Percentiles rank a stretch among this genome's conserved stretches.
phyloP scores from a whole-genome alignment of 2,329 filamentous ascomycete genomes.

The Diaporthe eres region DNA sequence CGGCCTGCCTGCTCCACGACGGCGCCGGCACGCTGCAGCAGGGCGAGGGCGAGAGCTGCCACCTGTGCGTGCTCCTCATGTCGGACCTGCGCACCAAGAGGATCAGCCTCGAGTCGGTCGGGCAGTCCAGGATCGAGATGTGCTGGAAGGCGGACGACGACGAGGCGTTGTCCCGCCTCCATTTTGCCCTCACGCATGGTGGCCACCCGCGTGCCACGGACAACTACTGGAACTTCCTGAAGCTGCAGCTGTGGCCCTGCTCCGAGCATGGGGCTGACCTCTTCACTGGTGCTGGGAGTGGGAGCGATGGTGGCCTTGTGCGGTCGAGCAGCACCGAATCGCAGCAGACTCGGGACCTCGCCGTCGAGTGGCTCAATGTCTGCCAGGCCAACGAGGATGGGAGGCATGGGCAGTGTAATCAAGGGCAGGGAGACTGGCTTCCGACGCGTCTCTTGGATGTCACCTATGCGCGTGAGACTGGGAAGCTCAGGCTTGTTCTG shows the following conservation, averaged over 20 bases:
- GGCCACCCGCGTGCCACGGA: conserved; percentile 31
- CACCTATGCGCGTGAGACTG: background rate
- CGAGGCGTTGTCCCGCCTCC: conserved; percentile 3
- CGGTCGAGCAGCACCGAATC: conserved; percentile 30
- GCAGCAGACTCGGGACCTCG: conserved; percentile 24
- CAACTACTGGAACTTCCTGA: conserved; percentile 41
- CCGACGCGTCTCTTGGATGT: conserved; percentile 9
- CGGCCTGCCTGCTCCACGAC: conserved; percentile 36
- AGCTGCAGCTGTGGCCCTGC: conserved; percentile 33
- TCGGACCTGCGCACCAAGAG: conserved; percentile 36
- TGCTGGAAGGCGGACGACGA: conserved; percentile 32
- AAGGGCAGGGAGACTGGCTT: background rate
- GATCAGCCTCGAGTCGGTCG: conserved; percentile 23
- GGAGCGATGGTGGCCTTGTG: background rate
- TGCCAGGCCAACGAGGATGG: conserved; percentile 39
- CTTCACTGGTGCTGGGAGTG: background rate
- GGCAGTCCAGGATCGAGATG: conserved; percentile 39
- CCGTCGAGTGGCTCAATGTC: conserved; percentile 32
- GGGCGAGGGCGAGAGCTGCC: conserved; percentile 33
- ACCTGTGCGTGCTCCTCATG: conserved; percentile 39
- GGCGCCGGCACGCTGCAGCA: conserved; percentile 34
- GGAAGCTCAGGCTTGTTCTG: background rate
- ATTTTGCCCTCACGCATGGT: conserved; percentile 37
- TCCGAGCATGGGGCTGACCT: conserved; percentile 22
- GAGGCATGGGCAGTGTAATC: conserved; percentile 35